Conservation (phyloP, 768 basidiomycete genomes). For the Hortiboletus campestris region DNA sequence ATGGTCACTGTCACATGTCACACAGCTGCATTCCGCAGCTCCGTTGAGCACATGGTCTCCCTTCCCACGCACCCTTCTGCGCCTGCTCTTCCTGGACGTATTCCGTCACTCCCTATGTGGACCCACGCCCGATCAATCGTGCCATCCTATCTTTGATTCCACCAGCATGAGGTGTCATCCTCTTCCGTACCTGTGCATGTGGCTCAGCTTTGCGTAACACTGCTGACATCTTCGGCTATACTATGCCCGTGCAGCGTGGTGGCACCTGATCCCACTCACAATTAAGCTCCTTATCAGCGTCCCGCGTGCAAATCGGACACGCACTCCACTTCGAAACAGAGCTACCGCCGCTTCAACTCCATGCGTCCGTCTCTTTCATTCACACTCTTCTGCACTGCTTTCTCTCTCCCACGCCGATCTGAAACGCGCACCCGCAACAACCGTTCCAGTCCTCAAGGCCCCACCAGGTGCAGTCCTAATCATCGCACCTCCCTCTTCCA, state of each 20-base stretch:
- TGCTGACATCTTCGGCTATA: constrained; percentile 2
- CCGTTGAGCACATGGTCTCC: constrained; percentile 14
- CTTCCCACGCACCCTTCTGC: neutral
- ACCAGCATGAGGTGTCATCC: neutral
- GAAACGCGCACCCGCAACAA: neutral
- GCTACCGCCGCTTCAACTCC: neutral
- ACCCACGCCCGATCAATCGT: constrained; percentile 1
- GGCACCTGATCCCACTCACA: neutral
- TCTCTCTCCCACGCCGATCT: neutral
- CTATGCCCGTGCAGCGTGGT: neutral
- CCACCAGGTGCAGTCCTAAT: neutral
- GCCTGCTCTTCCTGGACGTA: neutral
- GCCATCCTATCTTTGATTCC: constrained; percentile 2
- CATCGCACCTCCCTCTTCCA: neutral
- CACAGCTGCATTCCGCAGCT: constrained; percentile 13
- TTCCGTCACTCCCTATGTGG: neutral
- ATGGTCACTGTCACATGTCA: constrained; percentile 10
- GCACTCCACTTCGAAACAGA: neutral
- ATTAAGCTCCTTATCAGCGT: neutral
- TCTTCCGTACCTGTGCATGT: constrained; percentile 4
- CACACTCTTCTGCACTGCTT: neutral
- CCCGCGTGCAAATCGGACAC: neutral
- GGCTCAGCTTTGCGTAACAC: neutral
- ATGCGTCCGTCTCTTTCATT: too few species aligned
- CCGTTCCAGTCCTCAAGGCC: neutral